Base-by-base conservation (phyloP, 2,329 filamentous ascomycete species). In the Alternaria triticimaculans region DNA sequence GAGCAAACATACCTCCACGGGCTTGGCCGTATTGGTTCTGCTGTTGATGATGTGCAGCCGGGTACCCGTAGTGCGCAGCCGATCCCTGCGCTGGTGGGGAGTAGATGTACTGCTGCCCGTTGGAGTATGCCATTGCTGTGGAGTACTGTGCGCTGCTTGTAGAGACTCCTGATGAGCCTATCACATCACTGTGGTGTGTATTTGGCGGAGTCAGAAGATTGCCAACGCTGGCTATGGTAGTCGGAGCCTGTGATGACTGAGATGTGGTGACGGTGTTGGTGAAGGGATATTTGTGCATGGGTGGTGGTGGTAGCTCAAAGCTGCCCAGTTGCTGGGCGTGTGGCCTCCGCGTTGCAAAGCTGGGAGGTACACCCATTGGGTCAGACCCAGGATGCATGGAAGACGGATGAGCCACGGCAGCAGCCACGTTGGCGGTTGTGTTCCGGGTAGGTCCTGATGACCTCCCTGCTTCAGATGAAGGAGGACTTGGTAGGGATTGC, bases 341-440 rank as follows among this genome's bases (percentile, higher is more conserved):
- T 75, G 89, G 87, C 80, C 91, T 88, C 74, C 91, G 87, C 79
- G 89, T 86, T 71, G 89, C 88, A 78, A 94, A 89, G 82, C 90
- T 91, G 76, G 86, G 84, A 72, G 87, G 85, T 73, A 85, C 83
- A 79, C 85, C 85, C 82, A 90, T 86, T 78, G 83, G 82, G 79
- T 89, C 87, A 76, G 87, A 81, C 76, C 85, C 84, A 78, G 87
- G 83, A 81, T 87, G 86, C 87, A 90, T 90, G 78, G 85, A 87
- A 77, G 85, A 82, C 77, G 86, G 84, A 74, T 85, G 86, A 73
- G 87, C 84, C 76, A 88, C 86, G 73, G 87, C 85, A 77, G 87
- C 84, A 83, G 87, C 87, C 88, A 90, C 86, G 82, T 84, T 88
- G 83, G 80, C 84, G 81, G 82, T 82, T 84, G 80, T 78, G 79